These are phyloP conservation scores for Aspergillus felis DNA, from an alignment of 2,329 filamentous ascomycete genomes.

Conservation along the genomic window DNA sequence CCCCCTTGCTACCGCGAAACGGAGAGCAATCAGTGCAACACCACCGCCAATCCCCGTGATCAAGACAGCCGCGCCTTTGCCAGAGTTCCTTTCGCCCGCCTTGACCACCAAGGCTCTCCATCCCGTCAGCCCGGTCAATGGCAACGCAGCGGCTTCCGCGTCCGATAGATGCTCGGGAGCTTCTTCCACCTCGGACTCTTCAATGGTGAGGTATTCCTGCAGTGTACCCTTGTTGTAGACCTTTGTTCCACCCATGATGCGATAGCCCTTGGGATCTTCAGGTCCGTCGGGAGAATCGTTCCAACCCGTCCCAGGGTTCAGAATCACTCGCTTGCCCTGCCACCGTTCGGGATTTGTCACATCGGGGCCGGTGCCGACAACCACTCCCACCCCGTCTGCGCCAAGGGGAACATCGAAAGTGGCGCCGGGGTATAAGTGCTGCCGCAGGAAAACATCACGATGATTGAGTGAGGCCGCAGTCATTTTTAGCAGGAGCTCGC, in stretches of 20 bases:
- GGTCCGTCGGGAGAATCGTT: conserved; percentile 66
- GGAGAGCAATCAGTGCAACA: conserved; percentile 75
- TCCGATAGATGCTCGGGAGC: conserved; percentile 68
- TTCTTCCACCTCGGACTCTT: conserved; percentile 69
- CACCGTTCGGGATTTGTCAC: conserved; percentile 50
- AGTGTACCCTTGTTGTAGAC: conserved; percentile 64
- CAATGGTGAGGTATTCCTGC: conserved; percentile 67
- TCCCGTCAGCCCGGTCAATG: conserved; percentile 78
- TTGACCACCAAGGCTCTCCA: conserved; percentile 86
- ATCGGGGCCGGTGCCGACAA: conserved; percentile 60
- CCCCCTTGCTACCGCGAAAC: conserved; percentile 72
- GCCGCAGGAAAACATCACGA: conserved; percentile 89
- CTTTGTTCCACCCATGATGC: conserved; percentile 55
- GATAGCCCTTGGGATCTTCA: conserved; percentile 52
- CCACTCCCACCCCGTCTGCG: conserved; percentile 75
- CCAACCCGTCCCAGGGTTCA: conserved; percentile 80
- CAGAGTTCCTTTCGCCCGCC: conserved; percentile 53
- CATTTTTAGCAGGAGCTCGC: conserved; percentile 71
- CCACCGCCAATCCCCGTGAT: conserved; percentile 91
- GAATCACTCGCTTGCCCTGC: conserved; percentile 66
- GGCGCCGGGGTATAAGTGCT: conserved; percentile 83
- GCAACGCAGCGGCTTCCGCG: conserved; percentile 76
- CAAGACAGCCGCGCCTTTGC: conserved; percentile 67
- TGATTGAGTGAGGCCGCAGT: conserved; percentile 85
- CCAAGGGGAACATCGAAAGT: conserved; percentile 75